Base-by-base conservation (phyloP, 2,329 filamentous ascomycete genomes). In the Hypoxylon sp. region DNA sequence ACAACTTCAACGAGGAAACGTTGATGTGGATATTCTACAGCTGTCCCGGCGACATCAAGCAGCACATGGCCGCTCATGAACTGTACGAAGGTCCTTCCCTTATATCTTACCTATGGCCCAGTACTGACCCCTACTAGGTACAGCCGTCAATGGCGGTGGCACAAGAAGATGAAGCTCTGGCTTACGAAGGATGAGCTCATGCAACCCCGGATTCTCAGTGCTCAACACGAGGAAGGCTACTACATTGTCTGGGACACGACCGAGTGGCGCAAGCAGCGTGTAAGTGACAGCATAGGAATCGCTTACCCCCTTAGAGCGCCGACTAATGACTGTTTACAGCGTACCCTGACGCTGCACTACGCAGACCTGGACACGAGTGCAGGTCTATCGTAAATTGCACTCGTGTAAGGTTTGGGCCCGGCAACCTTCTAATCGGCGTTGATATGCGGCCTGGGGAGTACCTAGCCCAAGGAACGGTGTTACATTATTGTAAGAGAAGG, bases 21-120 rank as follows among this genome's bases (percentile, higher is more conserved):
- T 74, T 89, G 43, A 85, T 89, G 72, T 88, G 84, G 81, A 88
- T 89, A 63, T 89, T 89, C 68, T 88, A 89, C 72, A 87, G 83
- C 72, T 87, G 83, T 58, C 84, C 86, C 6, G 78, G 81, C 40
- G 86, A 88, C 66, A 69, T 82, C 29, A 85, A 87, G 70, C 86
- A 89, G 69, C 81, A 86, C 43, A 75, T 87, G 74, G 86, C 86
- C 2, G 86, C 86, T 0, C 76, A 81, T 35, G 85, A 88, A 70
- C 76, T 89, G 85, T 88, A 74, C 74, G 83, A 64, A 27, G 3
- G 29, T 41, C 53, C 6, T 9, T 27, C 9, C 10, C 13, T 7
- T n/a, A n/a, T 18, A 21, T 49, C 26, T 33, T 43, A 43, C 15
- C 48, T 18, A 15, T 21, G 9, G 42, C 17, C 6, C 27, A 20